These are phyloP conservation scores for Dioscorea zingiberensis DNA, from an alignment of 106 monocot genomes.

Conservation along the genomic window DNA sequence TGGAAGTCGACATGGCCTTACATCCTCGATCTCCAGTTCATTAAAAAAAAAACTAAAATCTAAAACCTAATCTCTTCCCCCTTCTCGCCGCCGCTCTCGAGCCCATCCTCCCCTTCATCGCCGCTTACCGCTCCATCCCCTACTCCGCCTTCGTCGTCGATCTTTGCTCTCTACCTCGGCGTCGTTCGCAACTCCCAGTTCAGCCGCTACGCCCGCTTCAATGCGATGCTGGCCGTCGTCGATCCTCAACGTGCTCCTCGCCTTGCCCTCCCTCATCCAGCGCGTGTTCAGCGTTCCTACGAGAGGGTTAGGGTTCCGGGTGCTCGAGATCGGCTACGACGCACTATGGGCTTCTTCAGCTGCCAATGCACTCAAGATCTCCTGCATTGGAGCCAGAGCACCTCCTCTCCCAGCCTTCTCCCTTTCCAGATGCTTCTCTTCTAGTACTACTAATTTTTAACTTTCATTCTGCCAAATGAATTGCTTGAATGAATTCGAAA, in stretches of 20 bases:
- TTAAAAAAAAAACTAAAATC: too few species aligned
- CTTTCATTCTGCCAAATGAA: not conserved
- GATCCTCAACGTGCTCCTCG: slow-evolving; percentile 72
- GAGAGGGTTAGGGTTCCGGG: slow-evolving; percentile 43
- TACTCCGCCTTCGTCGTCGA: slow-evolving; percentile 65
- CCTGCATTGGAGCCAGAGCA: slow-evolving; percentile 20
- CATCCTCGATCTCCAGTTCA: too few species aligned
- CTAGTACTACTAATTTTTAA: slow-evolving; percentile 14
- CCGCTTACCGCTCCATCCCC: slow-evolving; percentile 57
- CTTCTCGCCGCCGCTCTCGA: too few species aligned
- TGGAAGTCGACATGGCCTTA: too few species aligned
- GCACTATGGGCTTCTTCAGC: slow-evolving; percentile 93
- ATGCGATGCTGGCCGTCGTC: slow-evolving; percentile 84
- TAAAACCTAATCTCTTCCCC: too few species aligned
- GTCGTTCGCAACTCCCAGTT: slow-evolving; percentile 64
- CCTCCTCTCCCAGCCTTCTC: slow-evolving; percentile 38
- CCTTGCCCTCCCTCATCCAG: slow-evolving; percentile 53
- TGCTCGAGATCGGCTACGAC: too few species aligned
- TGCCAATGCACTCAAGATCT: slow-evolving; percentile 75
- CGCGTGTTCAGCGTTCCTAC: slow-evolving; percentile 44
- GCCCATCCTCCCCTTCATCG: too few species aligned
- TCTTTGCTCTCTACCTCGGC: slow-evolving; percentile 84
- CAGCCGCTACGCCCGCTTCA: slow-evolving; percentile 61
- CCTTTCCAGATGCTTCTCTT: slow-evolving; percentile 79
- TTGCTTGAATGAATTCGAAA: too few species aligned